A percentile compares a stretch with the other conserved stretches of the same genome.
These are phyloP conservation scores for Taxillus chinensis DNA, from an alignment of 164 flowering plant species.

Conservation along the genomic window DNA sequence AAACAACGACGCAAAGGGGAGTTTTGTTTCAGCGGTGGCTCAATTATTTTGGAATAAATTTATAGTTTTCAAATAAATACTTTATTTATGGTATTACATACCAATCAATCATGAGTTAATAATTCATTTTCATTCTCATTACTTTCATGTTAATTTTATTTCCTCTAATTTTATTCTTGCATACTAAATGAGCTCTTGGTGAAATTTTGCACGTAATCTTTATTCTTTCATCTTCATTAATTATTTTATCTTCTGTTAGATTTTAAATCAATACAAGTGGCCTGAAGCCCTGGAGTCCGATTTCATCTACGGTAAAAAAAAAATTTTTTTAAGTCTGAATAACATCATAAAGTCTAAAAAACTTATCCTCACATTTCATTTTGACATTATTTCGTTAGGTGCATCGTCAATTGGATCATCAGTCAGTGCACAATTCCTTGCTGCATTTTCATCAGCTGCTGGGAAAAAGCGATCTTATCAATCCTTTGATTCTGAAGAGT, in stretches of 20 bases:
- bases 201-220: background rate
- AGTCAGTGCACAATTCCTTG: conserved; percentile 59
- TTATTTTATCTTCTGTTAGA: conserved; percentile 20
- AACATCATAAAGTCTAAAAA: background rate
- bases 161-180: too few relatives aligned
- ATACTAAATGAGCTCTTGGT: too few relatives aligned
- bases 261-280: conserved; percentile 65
- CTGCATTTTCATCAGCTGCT: conserved; percentile 82
- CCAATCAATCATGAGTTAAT: too few relatives aligned
- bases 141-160: too few relatives aligned
- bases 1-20: too few relatives aligned
- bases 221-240: background rate
- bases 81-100: too few relatives aligned
- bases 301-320: conserved; percentile 56
- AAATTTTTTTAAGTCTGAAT: background rate
- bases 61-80: too few relatives aligned
- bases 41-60: too few relatives aligned
- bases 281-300: conserved; percentile 71
- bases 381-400: conserved; percentile 24
- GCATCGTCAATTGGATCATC: conserved; percentile 83
- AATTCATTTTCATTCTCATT: too few relatives aligned
- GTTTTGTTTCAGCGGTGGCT: too few relatives aligned
- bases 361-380: background rate
- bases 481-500: conserved; percentile 66
- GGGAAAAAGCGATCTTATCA: conserved; percentile 49